Evolutionary conservation across 179 eudicot species (phyloP), one percentile per base, ranked within the genome.

Genomic region (Nepenthes alata): DNA sequence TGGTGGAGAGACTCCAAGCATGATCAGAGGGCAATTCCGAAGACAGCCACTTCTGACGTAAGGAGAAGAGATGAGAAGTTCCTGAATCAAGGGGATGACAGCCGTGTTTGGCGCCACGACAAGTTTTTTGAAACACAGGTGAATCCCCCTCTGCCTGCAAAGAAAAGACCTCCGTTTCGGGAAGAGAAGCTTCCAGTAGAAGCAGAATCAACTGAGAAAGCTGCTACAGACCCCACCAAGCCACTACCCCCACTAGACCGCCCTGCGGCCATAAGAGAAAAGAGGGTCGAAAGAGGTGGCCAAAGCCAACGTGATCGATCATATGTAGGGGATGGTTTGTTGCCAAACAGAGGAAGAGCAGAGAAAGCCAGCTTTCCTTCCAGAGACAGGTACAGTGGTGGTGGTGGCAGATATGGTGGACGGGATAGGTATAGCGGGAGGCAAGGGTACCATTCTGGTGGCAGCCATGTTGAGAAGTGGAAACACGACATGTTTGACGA

Each of bases 401-500:
- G 69, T 55, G 74, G 76, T 62, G 61, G 69, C 12, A 70, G 71
- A 37, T 78, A 67, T 47, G 64, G 78, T 53, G 87, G 84, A 66
- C 73, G 77, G 61, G 96, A 84, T 7, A 70, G 77, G 54, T 74
- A 75, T 51, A 59, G 53, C 38, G 80, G 74, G 38, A 75, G 83
- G 63, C 85, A 69, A 69, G 78, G 77, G 14, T 67, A 69, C 67
- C 74, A 58, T 47, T 66, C 85, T 12, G 57, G 65, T 61, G 77
- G 83, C 12, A 79, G 62, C 4, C 81, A 75, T 53, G 90, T 61
- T 59, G 96, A 91, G 60, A 91, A 91, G 71, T 91, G 97, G 97
- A 91, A 88, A 72, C 97, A 91, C 65, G 97, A 91, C 67, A 67
- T 91, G 68, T 91, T 61, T 58, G 83, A 88, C 37, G 95, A 88